Base-by-base conservation (phyloP, 495 filamentous ascomycete genomes). In the Physcia stellaris region DNA sequence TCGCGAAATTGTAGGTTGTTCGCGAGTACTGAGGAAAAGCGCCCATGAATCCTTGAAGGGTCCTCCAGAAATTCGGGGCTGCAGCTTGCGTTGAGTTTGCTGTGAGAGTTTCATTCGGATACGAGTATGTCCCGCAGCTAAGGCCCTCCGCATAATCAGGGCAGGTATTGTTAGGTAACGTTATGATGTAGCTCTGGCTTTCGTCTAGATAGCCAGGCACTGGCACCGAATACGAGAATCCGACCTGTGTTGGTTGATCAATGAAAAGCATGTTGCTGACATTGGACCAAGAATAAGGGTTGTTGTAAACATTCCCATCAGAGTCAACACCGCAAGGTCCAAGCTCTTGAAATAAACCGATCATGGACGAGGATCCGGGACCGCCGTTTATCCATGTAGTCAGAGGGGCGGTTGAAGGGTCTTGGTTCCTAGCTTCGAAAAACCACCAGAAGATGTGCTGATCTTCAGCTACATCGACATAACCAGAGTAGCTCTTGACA, bases 271-370 rank as follows among this genome's bases (percentile, higher is more conserved):
- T 49, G 23, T 54, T 54, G 46, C 57, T 57, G 26, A 59, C 60
- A 19, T 61, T 58, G 46, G 65, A 69, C 42, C 54, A 73, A 32
- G 59, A 64, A 42, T 63, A 60, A 4, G 57, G 58, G 30, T 70
- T 71, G 1, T 52, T 51, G 2, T 70, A 71, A 11, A 57, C 62
- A 44, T 73, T 72, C 18, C 59, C 65, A 32, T 68, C 58, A 5
- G 58, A 57, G 38, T 72, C 66, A 22, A 71, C 59, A n/a, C 57
- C 51, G 45, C 76, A 80, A 2, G 76, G 76, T 0, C 75, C 76
- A 48, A 73, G 71, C 48, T 80, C 75, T 42, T 73, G 57, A 46
- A 82, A 66, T 6, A 79, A 53, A 11, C 75, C 76, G 40, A 77
- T 71, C 65, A 79, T 70, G 1, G 64, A 68, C 2, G 64, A 68